Conservation (phyloP, 768 basidiomycete genomes). For the Coprinellus aureogranulatus region DNA sequence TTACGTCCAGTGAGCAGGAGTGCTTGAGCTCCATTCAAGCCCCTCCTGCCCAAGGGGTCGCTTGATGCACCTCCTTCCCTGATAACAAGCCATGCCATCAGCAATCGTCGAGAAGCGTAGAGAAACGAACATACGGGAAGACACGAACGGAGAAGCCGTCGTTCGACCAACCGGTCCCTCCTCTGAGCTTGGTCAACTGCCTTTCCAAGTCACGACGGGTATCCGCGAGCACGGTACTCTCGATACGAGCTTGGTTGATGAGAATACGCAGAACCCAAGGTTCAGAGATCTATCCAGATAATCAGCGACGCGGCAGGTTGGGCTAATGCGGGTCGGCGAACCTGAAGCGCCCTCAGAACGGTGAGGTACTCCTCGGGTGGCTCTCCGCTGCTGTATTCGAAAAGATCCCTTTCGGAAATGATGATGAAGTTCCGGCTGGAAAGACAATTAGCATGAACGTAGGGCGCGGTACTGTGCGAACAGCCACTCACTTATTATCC, state of each 20-base stretch:
- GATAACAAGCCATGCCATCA: neutral
- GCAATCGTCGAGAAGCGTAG: neutral
- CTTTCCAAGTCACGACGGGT: slow-evolving; percentile 65
- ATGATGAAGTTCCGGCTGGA: slow-evolving; percentile 53
- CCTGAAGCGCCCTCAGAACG: slow-evolving; percentile 78
- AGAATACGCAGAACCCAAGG: slow-evolving; percentile 75
- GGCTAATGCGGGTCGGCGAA: slow-evolving; percentile 30
- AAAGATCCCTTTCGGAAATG: slow-evolving; percentile 69
- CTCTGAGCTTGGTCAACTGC: slow-evolving; percentile 42
- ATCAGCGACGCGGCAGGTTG: neutral
- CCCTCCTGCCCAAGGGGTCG: slow-evolving; percentile 28
- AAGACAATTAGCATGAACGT: neutral
- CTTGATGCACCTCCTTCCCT: slow-evolving; percentile 73
- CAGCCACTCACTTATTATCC: slow-evolving; percentile 58
- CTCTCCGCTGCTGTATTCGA: slow-evolving; percentile 78
- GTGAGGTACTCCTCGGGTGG: slow-evolving; percentile 62
- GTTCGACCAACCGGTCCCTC: slow-evolving; percentile 61
- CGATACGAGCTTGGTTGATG: slow-evolving; percentile 73
- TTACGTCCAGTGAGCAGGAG: slow-evolving; percentile 56
- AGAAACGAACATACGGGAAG: slow-evolving; percentile 50
- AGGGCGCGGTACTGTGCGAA: neutral
- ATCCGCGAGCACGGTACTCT: slow-evolving; percentile 63
- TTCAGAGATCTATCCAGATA: slow-evolving; percentile 60
- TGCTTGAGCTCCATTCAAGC: slow-evolving; percentile 34
- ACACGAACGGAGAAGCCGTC: slow-evolving; percentile 64